A percentile compares a stretch with the other conserved stretches of the same genome.
Conservation (phyloP, 208 protist genomes). For the Wallacemonas sp. region DNA sequence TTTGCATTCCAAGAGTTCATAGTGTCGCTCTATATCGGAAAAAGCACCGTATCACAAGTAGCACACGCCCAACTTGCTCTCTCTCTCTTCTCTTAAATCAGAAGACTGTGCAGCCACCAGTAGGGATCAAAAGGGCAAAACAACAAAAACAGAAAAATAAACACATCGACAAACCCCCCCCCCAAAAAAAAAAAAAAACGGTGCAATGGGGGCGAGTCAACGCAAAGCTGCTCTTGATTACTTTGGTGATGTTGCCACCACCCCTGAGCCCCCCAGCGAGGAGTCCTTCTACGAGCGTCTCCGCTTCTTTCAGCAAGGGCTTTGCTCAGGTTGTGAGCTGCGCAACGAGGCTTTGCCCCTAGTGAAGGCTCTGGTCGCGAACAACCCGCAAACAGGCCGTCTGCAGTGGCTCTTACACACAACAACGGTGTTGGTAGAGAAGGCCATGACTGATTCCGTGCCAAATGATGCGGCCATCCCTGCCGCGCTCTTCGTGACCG, state of each 20-base stretch:
- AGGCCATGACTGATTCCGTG: slow-evolving; percentile 26
- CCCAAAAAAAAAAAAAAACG: too few relatives aligned
- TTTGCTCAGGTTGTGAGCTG: slow-evolving; percentile 57
- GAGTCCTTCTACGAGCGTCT: slow-evolving; percentile 43
- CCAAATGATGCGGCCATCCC: slow-evolving; percentile 23
- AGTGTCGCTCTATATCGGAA: too few relatives aligned
- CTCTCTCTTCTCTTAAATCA: too few relatives aligned
- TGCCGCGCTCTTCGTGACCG: slow-evolving; percentile 38
- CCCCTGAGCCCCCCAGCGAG: slow-evolving; percentile 23
- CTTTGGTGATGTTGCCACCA: slow-evolving; percentile 32
- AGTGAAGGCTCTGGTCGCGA: slow-evolving; percentile 29
- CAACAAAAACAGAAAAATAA: slow-evolving; percentile 3
- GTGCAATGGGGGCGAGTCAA: slow-evolving; percentile 37
- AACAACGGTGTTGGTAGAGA: slow-evolving; percentile 31
- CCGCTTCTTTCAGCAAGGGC: slow-evolving; percentile 25
- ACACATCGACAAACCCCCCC: too few relatives aligned
- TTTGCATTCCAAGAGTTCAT: too few relatives aligned
- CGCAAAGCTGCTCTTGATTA: slow-evolving; percentile 62
- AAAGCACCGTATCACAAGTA: too few relatives aligned
- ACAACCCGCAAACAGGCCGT: slow-evolving; percentile 21
- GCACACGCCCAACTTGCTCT: too few relatives aligned
- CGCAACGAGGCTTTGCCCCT: slow-evolving; percentile 41
- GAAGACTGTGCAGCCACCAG: too few relatives aligned
- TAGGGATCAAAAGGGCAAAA: too few relatives aligned
- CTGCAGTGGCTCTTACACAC: slow-evolving; percentile 64